Percentiles rank a stretch among this genome's conserved stretches.
Conservation (phyloP, 768 basidiomycete species). For the Mycena metata region DNA sequence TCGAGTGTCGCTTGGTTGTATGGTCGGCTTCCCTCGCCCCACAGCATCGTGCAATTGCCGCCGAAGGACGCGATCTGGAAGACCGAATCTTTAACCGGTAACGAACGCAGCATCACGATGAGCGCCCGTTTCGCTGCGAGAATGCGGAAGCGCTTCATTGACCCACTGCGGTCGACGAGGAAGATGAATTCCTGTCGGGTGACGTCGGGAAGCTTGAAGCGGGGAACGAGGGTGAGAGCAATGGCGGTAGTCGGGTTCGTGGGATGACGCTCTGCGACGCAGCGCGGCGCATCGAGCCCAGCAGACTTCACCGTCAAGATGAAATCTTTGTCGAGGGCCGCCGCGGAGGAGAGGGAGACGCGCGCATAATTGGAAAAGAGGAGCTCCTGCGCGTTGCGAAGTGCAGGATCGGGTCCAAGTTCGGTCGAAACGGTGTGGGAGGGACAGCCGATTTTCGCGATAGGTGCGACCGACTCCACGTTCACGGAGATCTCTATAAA, state of each 20-base stretch:
- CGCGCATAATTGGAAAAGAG: slow-evolving; percentile 29
- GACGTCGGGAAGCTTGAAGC: slow-evolving; percentile 51
- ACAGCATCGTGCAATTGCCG: slow-evolving; percentile 36
- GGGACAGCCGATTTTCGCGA: slow-evolving; percentile 30
- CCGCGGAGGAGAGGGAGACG: slow-evolving; percentile 24
- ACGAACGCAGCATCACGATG: slow-evolving; percentile 53
- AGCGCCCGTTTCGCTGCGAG: slow-evolving; percentile 54
- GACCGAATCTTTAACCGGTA: slow-evolving; percentile 48
- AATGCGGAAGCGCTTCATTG: slow-evolving; percentile 52
- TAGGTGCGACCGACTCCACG: slow-evolving; percentile 31
- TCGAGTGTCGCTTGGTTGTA: slow-evolving; percentile 44
- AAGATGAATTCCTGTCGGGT: slow-evolving; percentile 61
- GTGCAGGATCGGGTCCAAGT: slow-evolving; percentile 27
- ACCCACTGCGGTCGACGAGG: slow-evolving; percentile 61
- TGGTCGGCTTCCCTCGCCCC: slow-evolving; percentile 43
- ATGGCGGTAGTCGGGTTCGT: slow-evolving; percentile 46
- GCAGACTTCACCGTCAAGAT: slow-evolving; percentile 55
- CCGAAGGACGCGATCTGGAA: slow-evolving; percentile 65
- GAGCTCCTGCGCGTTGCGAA: slow-evolving; percentile 31
- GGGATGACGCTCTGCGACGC: slow-evolving; percentile 53
- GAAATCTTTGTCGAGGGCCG: slow-evolving; percentile 52
- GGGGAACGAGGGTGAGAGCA: slow-evolving; percentile 59
- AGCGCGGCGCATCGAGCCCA: slow-evolving; percentile 57
- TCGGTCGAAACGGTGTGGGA: slow-evolving; percentile 36
- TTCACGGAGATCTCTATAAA: slow-evolving; percentile 23